phyloP scores from a whole-genome alignment of 73 alveolate genomes.

The Stentor coeruleus region DNA sequence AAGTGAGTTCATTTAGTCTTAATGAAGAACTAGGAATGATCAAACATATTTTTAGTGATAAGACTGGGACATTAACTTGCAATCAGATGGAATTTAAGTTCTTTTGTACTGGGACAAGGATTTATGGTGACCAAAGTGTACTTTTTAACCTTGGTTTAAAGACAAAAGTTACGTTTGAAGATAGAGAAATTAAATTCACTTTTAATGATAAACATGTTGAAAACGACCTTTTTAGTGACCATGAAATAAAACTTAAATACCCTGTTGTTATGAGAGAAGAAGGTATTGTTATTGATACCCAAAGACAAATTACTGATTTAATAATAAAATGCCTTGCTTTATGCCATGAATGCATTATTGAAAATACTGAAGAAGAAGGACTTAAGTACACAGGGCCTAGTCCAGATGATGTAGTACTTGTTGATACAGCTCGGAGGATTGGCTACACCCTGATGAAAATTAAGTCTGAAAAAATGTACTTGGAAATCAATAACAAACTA shows the following conservation, averaged over 20 bases:
- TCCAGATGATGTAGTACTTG: slow-evolving; percentile 77
- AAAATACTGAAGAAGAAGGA: slow-evolving; percentile 43
- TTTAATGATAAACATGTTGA: slow-evolving; percentile 66
- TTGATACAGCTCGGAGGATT: slow-evolving; percentile 66
- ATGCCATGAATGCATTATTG: slow-evolving; percentile 74
- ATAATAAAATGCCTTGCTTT: slow-evolving; percentile 50
- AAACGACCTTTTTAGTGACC: slow-evolving; percentile 76
- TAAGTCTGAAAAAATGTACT: not conserved
- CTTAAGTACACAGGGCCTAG: slow-evolving; percentile 67
- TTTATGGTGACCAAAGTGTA: slow-evolving; percentile 28
- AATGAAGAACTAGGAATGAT: slow-evolving; percentile 56
- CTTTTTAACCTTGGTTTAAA: not conserved
- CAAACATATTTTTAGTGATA: slow-evolving; percentile 36
- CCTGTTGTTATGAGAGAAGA: not conserved
- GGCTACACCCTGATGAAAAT: slow-evolving; percentile 59
- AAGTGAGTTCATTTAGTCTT: slow-evolving; percentile 44
- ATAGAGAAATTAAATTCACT: slow-evolving; percentile 7
- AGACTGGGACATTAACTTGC: slow-evolving; percentile 35
- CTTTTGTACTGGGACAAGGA: not conserved
- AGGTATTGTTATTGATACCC: not conserved
- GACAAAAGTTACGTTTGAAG: not conserved
- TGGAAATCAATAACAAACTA: not conserved
- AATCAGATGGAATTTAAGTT: slow-evolving; percentile 27
- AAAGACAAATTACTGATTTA: slow-evolving; percentile 18
- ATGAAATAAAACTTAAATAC: slow-evolving; percentile 41